These are phyloP conservation scores for Cyclocybe aegerita DNA, from an alignment of 768 basidiomycete genomes.

Conservation along the genomic window DNA sequence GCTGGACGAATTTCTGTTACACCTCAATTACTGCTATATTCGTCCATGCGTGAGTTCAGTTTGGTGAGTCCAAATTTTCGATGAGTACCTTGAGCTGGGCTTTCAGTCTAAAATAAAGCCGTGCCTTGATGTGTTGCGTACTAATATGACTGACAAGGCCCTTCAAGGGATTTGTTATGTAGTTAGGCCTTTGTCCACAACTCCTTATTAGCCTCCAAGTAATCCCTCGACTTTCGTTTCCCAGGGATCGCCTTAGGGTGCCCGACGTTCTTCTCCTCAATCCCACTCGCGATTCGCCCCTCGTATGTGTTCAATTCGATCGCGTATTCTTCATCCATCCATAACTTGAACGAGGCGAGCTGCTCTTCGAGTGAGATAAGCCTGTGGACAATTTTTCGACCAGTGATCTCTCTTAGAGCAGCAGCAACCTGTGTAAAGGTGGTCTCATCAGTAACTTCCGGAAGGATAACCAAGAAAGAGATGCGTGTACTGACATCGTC, in stretches of 20 bases:
- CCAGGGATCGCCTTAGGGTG: background rate
- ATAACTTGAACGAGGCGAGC: background rate
- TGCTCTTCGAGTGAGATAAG: constrained; percentile 13
- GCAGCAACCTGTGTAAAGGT: constrained; percentile 16
- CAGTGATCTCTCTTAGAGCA: constrained; percentile 19
- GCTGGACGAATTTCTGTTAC: too few relatives aligned
- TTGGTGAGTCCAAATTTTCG: too few relatives aligned
- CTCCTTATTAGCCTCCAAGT: constrained; percentile 21
- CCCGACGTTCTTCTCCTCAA: constrained; percentile 14
- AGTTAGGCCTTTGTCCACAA: constrained; percentile 6
- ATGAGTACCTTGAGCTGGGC: too few relatives aligned
- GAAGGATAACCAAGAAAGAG: background rate
- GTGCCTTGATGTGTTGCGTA: too few relatives aligned
- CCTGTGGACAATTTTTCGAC: constrained; percentile 23
- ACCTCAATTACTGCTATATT: too few relatives aligned
- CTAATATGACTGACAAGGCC: too few relatives aligned
- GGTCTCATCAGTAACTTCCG: background rate
- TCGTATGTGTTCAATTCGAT: constrained; percentile 10
- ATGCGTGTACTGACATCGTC: constrained; percentile 6
- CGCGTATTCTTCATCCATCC: constrained; percentile 10
- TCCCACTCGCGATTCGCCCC: constrained; percentile 13
- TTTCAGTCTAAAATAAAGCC: too few relatives aligned
- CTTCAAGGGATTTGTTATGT: too few relatives aligned
- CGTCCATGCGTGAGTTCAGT: too few relatives aligned
- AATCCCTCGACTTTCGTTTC: constrained; percentile 12